Conservation (phyloP, 2,329 filamentous ascomycete species). For the Didymella arachidicola region DNA sequence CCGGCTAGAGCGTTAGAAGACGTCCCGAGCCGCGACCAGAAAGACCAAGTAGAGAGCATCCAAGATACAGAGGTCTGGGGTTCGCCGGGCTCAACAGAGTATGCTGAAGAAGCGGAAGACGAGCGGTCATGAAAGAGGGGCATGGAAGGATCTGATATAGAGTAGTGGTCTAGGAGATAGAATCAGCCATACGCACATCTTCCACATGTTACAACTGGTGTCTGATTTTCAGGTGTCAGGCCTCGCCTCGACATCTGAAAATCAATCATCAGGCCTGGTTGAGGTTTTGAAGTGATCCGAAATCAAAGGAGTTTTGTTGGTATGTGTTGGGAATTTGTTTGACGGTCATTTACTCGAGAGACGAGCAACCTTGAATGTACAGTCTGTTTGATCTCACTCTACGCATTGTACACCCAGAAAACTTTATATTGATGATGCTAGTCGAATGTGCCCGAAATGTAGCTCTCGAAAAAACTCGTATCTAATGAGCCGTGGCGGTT, state of each 20-base stretch:
- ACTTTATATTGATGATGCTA: background rate
- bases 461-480: slow-evolving; percentile 2
- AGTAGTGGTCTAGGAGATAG: background rate
- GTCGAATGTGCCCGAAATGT: slow-evolving; percentile 4
- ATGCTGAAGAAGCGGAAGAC: background rate
- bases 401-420: background rate
- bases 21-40: background rate
- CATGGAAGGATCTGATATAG: background rate
- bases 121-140: background rate
- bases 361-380: too few species aligned
- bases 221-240: too few species aligned
- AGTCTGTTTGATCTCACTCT: background rate
- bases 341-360: too few species aligned
- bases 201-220: too few species aligned
- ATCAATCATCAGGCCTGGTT: too few species aligned
- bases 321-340: too few species aligned
- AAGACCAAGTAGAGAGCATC: background rate
- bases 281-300: too few species aligned
- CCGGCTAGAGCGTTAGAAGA: background rate
- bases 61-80: background rate
- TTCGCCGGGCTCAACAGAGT: background rate
- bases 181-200: too few species aligned
- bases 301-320: too few species aligned
- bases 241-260: too few species aligned
- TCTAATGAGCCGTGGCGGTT: slow-evolving; percentile 1